Conservation (phyloP, 768 basidiomycete species). For the Chalciporus sphaerocephalus region DNA sequence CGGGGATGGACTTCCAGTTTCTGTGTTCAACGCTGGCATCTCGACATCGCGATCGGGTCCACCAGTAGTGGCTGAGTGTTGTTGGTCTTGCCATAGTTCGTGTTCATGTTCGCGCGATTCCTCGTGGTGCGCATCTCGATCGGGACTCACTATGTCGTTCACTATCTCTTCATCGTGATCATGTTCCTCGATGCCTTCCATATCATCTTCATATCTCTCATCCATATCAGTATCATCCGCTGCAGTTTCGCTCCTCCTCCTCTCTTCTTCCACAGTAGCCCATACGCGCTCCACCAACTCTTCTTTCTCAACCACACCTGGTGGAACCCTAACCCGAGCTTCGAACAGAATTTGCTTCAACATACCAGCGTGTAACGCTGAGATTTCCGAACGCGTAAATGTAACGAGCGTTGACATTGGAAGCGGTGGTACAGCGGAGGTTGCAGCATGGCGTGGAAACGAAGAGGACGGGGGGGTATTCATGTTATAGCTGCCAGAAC, state of each 20-base stretch:
- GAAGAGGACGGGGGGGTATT: slow-evolving; percentile 15
- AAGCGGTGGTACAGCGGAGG: slow-evolving; percentile 36
- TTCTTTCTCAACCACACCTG: slow-evolving; percentile 71
- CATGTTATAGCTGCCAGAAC: slow-evolving; percentile 6
- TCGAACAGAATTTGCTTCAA: slow-evolving; percentile 77
- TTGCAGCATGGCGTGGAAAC: slow-evolving; percentile 28
- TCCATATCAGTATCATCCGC: slow-evolving; percentile 13
- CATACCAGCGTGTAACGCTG: slow-evolving; percentile 58
- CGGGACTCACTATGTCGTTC: slow-evolving; percentile 15
- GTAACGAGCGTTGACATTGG: slow-evolving; percentile 65
- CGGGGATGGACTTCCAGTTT: not conserved
- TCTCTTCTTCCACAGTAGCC: slow-evolving; percentile 55
- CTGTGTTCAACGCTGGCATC: not conserved
- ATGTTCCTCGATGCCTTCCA: slow-evolving; percentile 22
- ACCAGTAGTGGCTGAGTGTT: not conserved
- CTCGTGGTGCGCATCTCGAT: slow-evolving; percentile 8
- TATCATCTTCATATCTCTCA: slow-evolving; percentile 32
- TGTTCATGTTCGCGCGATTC: slow-evolving; percentile 7
- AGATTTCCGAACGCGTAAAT: slow-evolving; percentile 54
- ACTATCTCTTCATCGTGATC: slow-evolving; percentile 15
- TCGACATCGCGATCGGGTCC: not conserved
- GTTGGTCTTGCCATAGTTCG: not conserved
- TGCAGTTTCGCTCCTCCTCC: slow-evolving; percentile 48
- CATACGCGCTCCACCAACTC: slow-evolving; percentile 74
- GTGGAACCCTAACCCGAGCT: slow-evolving; percentile 63